Evolutionary conservation across 352 stramenopile species (phyloP), one percentile per base, ranked within the genome.

Genomic region (Phytophthora podocarpi): DNA sequence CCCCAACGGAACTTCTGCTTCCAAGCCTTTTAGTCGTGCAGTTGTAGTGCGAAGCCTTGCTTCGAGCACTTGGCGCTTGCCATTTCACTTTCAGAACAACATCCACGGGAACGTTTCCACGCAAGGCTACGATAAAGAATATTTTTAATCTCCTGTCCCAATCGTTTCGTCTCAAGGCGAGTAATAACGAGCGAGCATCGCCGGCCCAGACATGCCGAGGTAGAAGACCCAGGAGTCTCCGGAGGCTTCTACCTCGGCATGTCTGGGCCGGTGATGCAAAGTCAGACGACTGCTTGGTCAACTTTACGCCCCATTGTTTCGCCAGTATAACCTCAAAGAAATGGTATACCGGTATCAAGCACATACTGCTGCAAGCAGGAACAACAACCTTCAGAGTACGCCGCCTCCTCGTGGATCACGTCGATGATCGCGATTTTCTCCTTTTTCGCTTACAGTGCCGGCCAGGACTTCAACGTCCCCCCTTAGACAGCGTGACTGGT

Each of bases 141-240:
- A n/a, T n/a, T n/a, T n/a, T n/a, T n/a, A 69, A 34, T 93, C 83
- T 0, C 83, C 83, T 6, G 83, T 81, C 0, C 83, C 83, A 26
- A 90, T 76, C 0, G 81, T 82, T 49, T 90, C 81, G n/a, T 23
- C 2, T 60, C 64, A 11, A 89, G 45, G 1, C 46, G 23, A 27
- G 52, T 28, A 12, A 78, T 64, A 3, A 59, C 1, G 84, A 50
- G 23, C 82, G 77, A 26, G 48, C 2, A 56, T 49, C 18, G 3
- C 12, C 36, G 9, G n/a, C 24, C 9, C 35, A 6, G 21, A 34
- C 24, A 70, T 54, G 10, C 78, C 51, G n/a, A 80, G 50, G 36
- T 66, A 88, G 58, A 78, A 88, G 11, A 89, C 81, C 16, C 83
- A n/a, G n/a, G n/a, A n/a, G n/a, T n/a, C n/a, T n/a, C n/a, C n/a